Evolutionary conservation across 495 filamentous ascomycete species (phyloP).

Genomic region (Penicillium verhagenii): DNA sequence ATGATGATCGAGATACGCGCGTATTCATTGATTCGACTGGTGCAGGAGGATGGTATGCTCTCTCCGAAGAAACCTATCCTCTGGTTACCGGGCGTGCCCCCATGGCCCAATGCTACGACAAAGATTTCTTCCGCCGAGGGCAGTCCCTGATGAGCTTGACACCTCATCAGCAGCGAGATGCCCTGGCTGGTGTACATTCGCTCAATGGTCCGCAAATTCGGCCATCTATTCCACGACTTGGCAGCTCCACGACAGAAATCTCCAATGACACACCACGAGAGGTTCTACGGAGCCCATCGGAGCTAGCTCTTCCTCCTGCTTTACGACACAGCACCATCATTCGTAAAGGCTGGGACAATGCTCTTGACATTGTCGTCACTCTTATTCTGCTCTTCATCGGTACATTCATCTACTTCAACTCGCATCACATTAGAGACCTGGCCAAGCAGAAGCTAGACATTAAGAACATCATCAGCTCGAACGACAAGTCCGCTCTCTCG

Average conservation of each 20-base stretch:
- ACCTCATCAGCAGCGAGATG: constrained; percentile 46
- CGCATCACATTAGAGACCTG: constrained; percentile 46
- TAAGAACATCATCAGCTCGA: constrained; percentile 49
- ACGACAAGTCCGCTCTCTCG: constrained; percentile 42
- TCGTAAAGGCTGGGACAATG: constrained; percentile 53
- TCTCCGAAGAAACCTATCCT: constrained; percentile 86
- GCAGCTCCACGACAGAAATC: constrained; percentile 26
- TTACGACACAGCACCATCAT: constrained; percentile 52
- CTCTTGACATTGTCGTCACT: constrained; percentile 50
- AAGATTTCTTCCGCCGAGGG: constrained; percentile 52
- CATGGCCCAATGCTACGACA: constrained; percentile 61
- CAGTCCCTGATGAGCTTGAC: constrained; percentile 42
- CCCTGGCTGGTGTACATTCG: constrained; percentile 53
- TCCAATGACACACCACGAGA: constrained; percentile 46
- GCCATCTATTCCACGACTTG: constrained; percentile 39
- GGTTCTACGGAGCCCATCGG: constrained; percentile 37
- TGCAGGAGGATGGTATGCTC: constrained; percentile 85
- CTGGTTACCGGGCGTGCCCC: constrained; percentile 68
- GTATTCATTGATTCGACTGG: constrained; percentile 88
- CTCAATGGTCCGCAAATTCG: constrained; percentile 39
- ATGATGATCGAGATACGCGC: constrained; percentile 58
- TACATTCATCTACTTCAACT: constrained; percentile 52
- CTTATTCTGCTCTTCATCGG: constrained; percentile 44
- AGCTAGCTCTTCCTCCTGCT: constrained; percentile 45
- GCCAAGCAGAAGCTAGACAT: constrained; percentile 53